Evolutionary conservation across 805 yeast species (phyloP), one percentile per base, ranked within the genome.

Genomic region (Candida sonorensis): DNA sequence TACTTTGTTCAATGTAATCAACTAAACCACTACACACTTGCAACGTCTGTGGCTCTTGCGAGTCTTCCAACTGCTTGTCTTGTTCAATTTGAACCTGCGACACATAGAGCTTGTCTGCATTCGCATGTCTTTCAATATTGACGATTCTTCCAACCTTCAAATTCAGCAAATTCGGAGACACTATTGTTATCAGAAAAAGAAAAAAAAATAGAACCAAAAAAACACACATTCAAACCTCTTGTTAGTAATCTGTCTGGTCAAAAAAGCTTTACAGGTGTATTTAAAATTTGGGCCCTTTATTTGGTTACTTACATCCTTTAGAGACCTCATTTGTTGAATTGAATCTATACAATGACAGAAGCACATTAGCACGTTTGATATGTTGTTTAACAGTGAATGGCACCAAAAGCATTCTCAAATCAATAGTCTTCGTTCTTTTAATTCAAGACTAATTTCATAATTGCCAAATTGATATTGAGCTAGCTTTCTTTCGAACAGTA

Each of bases 21-120:
- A 70, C 77, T 7, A 79, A 54, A 0, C 85, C 85, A 31, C 81
- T 73, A 41, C 81, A 75, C 1, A 78, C 75, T 32, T 72, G 63
- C 7, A 54, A 31, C 5, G 46, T 27, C 24, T 10, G 31, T 21
- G 11, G 14, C 7, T 14, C 16, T 34, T 13, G 7, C 4, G 12
- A n/a, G 11, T 2, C 9, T 23, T 6, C n/a, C 31, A 1, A 14
- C 33, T 13, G 29, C 16, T 14, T n/a, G n/a, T n/a, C n/a, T n/a
- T n/a, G 37, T 4, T 42, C 42, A 10, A 68, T 25, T 25, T 57
- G 53, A 6, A 78, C 62, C 36, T 66, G 62, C 1, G 81, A 75
- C 1, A 78, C 77, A 40, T 70, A 77, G 27, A 79, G 55, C 35
- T 63, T 67, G 30, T 75, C 80, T 4, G 85, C 81, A 42, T 72